A percentile compares a stretch with the other conserved stretches of the same genome.
Conservation (phyloP, 306 rosid species). For the Erythrophleum fordii region DNA sequence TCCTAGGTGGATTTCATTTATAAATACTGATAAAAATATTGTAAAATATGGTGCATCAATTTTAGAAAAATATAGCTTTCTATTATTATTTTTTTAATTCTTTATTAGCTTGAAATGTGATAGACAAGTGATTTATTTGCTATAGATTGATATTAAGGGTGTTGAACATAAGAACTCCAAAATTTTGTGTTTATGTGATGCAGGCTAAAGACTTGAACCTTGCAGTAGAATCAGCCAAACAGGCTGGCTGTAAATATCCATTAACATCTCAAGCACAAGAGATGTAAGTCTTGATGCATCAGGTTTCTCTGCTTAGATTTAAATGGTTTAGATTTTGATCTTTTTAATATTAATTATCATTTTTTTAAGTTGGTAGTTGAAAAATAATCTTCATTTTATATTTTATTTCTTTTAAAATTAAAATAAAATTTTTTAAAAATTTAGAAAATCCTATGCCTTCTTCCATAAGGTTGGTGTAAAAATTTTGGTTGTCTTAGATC, state of each 20-base stretch:
- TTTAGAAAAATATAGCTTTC: neutral
- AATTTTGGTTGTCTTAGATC: neutral
- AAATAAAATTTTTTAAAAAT: too few species aligned
- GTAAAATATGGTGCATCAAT: neutral
- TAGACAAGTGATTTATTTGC: neutral
- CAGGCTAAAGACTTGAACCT: conserved; percentile 88
- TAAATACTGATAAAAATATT: neutral
- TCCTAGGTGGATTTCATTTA: neutral
- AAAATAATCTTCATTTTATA: too few species aligned
- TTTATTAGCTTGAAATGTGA: neutral
- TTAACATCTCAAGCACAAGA: conserved; percentile 72
- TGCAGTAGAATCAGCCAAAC: conserved; percentile 77
- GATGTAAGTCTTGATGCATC: conserved; percentile 78
- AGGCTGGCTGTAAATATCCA: conserved; percentile 64
- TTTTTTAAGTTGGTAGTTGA: too few species aligned
- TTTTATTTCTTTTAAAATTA: too few species aligned
- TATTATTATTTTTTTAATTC: neutral
- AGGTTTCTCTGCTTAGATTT: too few species aligned
- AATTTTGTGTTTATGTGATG: neutral
- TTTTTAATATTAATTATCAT: too few species aligned
- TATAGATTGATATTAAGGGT: neutral
- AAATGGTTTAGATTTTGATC: too few species aligned
- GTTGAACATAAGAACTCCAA: conserved; percentile 3
- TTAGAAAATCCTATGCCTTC: too few species aligned
- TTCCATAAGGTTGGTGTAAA: conserved; percentile 17